Evolutionary conservation across 192 early-diverging fungal genomes (phyloP).

Genomic region (Backusella australiensis): DNA sequence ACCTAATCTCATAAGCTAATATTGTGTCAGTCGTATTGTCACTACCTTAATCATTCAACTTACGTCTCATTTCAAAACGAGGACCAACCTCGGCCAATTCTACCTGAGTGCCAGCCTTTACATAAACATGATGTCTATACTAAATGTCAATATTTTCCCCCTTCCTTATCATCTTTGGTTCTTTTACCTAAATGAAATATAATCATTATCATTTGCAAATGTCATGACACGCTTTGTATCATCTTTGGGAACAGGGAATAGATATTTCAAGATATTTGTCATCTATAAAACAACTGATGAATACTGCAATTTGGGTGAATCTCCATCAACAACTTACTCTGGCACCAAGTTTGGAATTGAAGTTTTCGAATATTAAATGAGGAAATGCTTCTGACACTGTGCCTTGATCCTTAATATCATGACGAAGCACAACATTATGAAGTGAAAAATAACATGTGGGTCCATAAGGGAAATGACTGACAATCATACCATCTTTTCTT

Average conservation of each 20-base stretch:
- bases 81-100: slow-evolving; percentile 97
- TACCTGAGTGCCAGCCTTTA: slow-evolving; percentile 86
- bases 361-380: slow-evolving; percentile 95
- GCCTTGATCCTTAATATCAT: slow-evolving; percentile 96
- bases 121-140: slow-evolving; percentile 91
- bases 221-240: slow-evolving; percentile 97
- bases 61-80: slow-evolving; percentile 95
- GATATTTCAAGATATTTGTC: slow-evolving; percentile 87
- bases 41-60: background rate
- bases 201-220: slow-evolving; percentile 95
- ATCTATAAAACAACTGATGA: slow-evolving; percentile 38
- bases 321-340: slow-evolving; percentile 46
- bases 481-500: slow-evolving; percentile 80
- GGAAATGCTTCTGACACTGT: slow-evolving; percentile 97
- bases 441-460: slow-evolving; percentile 97
- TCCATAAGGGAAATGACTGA: slow-evolving; percentile 96
- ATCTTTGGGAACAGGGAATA: slow-evolving; percentile 97
- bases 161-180: background rate
- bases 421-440: slow-evolving; percentile 95
- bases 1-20: slow-evolving; percentile 89
- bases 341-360: slow-evolving; percentile 82
- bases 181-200: slow-evolving; percentile 83
- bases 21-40: background rate
- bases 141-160: background rate
- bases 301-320: too few species aligned